Evolutionary conservation across 768 basidiomycete species (phyloP), one percentile per base, ranked within the genome.

Genomic region (Mrakia hoshinonis): DNA sequence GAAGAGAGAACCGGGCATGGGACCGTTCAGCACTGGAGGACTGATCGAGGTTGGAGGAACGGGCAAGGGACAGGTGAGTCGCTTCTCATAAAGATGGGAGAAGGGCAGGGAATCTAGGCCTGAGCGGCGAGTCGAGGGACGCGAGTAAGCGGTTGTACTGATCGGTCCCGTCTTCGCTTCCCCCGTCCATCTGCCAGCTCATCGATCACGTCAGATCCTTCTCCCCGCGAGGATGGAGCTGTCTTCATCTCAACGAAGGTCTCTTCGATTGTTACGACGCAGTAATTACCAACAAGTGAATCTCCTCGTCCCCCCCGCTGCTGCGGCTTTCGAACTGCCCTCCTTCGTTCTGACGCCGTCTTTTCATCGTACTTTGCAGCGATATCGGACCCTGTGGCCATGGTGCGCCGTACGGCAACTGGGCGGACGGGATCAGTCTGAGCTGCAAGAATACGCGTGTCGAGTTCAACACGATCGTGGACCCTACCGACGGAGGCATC

Each of bases 1-100:
- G 2, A 70, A 74, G 3, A 64, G 69, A 43, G 63, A 51, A 63
- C 68, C 7, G 9, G 18, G 7, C 46, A 36, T 38, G 48, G 22
- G 66, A 69, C 48, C 47, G 29, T 24, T 62, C 54, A 69, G 43
- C 31, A 73, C 73, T 15, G n/a, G 70, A 55, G 76, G 62, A 0
- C 55, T 75, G 75, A 90, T 92, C 68, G 90, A 92, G 79, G 87
- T 92, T 83, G 91, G 91, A 5, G 91, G 90, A 12, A 75, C 82
- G 24, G 92, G 88, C 74, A 81, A 85, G 2, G 81, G 83, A 75
- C 74, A 60, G 18, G 46, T 38, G 36, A 63, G 61, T 63, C 26
- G 20, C 43, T 7, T 43, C 15, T 43, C 43, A 7, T 15, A 43
- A 43, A 43, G 43, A 43, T 43, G 43, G n/a, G n/a, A n/a, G n/a